Conservation (phyloP, 495 filamentous ascomycete genomes). For the Aspergillus carlsbadensis region DNA sequence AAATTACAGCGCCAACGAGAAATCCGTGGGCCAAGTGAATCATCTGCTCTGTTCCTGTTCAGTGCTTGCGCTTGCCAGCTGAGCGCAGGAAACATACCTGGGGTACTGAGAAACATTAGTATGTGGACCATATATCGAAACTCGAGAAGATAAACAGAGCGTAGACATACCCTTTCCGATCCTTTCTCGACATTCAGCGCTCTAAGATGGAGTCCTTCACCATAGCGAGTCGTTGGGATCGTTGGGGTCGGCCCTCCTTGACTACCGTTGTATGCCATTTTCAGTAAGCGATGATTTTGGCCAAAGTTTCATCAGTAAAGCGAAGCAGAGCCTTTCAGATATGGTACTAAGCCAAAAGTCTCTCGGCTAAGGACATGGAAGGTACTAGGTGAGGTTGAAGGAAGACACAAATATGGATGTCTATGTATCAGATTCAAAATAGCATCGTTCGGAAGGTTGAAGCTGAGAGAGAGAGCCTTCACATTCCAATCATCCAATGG, state of each 20-base stretch:
- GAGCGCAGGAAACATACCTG: constrained; percentile 17
- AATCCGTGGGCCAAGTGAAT: constrained; percentile 28
- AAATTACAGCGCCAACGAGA: constrained; percentile 52
- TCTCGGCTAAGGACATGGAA: not conserved
- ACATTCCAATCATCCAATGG: constrained; percentile 6
- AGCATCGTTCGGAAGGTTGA: constrained; percentile 17
- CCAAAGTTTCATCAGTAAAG: not conserved
- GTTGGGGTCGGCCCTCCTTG: constrained; percentile 5
- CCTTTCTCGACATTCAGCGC: constrained; percentile 38
- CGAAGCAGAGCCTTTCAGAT: too few relatives aligned
- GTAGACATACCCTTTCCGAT: constrained; percentile 30
- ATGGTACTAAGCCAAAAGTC: not conserved
- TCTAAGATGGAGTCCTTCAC: constrained; percentile 26
- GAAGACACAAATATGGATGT: constrained; percentile 1
- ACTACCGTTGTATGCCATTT: constrained; percentile 27
- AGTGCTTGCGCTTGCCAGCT: constrained; percentile 1
- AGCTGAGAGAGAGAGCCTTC: constrained; percentile 8
- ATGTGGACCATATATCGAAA: not conserved
- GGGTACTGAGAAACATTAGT: constrained; percentile 18
- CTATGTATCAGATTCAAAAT: constrained; percentile 18
- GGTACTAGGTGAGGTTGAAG: not conserved
- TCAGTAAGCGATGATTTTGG: not conserved
- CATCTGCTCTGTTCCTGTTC: constrained; percentile 26
- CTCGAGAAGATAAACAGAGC: not conserved
- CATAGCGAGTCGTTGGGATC: constrained; percentile 7